These are phyloP conservation scores for Sarcomyxa edulis DNA, from an alignment of 768 basidiomycete species.

Conservation along the genomic window DNA sequence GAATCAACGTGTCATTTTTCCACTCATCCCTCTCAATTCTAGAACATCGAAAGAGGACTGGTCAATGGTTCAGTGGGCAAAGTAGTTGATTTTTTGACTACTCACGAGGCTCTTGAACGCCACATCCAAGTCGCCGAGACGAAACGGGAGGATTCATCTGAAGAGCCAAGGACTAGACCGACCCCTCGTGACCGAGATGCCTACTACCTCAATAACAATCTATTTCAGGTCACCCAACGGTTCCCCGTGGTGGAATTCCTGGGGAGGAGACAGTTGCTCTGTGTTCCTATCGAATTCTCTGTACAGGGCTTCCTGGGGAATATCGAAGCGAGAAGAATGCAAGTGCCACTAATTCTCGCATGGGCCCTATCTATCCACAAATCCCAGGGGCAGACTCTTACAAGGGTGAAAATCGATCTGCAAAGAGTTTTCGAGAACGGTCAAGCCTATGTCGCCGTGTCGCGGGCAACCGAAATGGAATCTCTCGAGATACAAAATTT, in stretches of 20 bases:
- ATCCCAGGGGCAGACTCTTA: constrained; percentile 82
- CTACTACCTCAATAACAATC: constrained; percentile 17
- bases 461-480: constrained; percentile 60
- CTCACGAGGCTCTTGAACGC: constrained; percentile 37
- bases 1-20: neutral
- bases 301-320: constrained; percentile 49
- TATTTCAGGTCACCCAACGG: constrained; percentile 19
- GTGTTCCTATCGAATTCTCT: constrained; percentile 51
- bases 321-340: constrained; percentile 52
- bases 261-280: constrained; percentile 41
- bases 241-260: constrained; percentile 63
- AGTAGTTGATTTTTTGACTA: constrained; percentile 43
- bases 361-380: constrained; percentile 90
- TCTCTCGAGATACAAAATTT: constrained; percentile 61
- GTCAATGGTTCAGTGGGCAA: constrained; percentile 67
- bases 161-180: neutral
- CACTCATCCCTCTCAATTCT: neutral
- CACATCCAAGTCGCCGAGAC: constrained; percentile 23
- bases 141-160: constrained; percentile 11
- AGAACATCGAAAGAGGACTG: constrained; percentile 64
- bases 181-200: constrained; percentile 3
- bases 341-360: constrained; percentile 55
- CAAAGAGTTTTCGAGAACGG: constrained; percentile 69
- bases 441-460: constrained; percentile 72
- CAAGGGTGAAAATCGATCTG: constrained; percentile 76